Base-by-base conservation (phyloP, 1,139 yeast genomes). In the Yamadazyma sp. region DNA sequence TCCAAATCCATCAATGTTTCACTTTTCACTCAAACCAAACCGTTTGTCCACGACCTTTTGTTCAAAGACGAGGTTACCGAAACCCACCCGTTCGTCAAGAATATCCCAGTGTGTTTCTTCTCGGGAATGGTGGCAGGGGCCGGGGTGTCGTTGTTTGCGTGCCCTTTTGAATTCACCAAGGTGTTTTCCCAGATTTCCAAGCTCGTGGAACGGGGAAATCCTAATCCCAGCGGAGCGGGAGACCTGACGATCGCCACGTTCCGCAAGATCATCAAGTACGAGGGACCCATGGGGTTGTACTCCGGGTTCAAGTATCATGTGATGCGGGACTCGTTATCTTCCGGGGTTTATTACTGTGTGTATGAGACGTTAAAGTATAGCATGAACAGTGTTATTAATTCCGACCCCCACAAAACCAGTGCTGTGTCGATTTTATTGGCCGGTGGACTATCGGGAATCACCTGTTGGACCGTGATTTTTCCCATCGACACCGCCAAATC, bases 81-180 rank as follows among this genome's bases (percentile, higher is more conserved):
- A 17, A 38, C 47, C 3, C 66, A 68, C 40, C 74, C 76, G 5
- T 70, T 78, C 9, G 20, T 76, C 8, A 65, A 72, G 38, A 82
- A 78, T 53, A 67, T 76, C n/a, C 92, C 88, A 0, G 78, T 82
- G 1, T 77, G 89, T 22, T 75, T 82, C 41, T 37, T 73, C 2
- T 72, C 94, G 0, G 96, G 95, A 1, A 62, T 74, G 6, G 47
- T 78, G 1, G 80, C 94, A 0, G 95, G 95, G 2, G 76, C 77
- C 2, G 66, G 73, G 1, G 81, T 84, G 11, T 74, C 89, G 2
- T 37, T 78, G 4, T 76, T 85, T 55, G 86, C 94, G 2, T 83
- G 92, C 51, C 96, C 96, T 0, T 87, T 87, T 56, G 96, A 87
- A 57, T 79, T 86, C 57, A 81, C 92, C 35, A 88, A 88, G 56